A percentile compares a stretch with the other conserved stretches of the same genome.
phyloP scores from a whole-genome alignment of 1,284 basidiomycete genomes.

The Pyrrhoderma noxium region DNA sequence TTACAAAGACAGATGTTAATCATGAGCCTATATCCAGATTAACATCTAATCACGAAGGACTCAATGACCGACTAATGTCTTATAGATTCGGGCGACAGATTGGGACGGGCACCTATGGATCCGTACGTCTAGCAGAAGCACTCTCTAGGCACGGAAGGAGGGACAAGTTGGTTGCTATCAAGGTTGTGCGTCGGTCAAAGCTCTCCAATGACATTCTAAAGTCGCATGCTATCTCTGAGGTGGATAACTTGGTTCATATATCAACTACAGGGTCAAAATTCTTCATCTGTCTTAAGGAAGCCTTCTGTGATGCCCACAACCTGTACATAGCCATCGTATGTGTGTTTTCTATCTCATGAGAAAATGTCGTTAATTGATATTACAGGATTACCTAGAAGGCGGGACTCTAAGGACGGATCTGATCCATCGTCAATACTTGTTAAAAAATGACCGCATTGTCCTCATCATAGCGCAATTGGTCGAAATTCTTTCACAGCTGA shows the following conservation, averaged over 20 bases:
- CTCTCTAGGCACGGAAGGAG: not conserved
- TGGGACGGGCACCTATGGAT: constrained; percentile 9
- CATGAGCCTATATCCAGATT: too few species aligned
- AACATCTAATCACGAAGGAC: not conserved
- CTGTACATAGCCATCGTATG: constrained; percentile 13
- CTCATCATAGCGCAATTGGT: constrained; percentile 13
- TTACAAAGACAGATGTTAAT: too few species aligned
- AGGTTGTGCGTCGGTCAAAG: constrained; percentile 10
- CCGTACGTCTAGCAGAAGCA: constrained; percentile 7
- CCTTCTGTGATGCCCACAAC: constrained; percentile 15
- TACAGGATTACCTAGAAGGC: constrained; percentile 7
- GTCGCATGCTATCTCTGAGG: constrained; percentile 6
- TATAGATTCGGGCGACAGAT: not conserved
- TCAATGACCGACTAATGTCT: constrained; percentile 1
- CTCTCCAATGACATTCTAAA: constrained; percentile 4
- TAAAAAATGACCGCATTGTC: constrained; percentile 6
- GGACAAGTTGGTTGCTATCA: not conserved
- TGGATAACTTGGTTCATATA: constrained; percentile 1
- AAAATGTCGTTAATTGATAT: not conserved
- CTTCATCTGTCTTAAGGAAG: constrained; percentile 8
- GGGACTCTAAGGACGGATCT: constrained; percentile 11
- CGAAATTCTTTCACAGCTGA: constrained; percentile 7
- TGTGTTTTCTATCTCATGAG: not conserved
- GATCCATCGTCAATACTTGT: not conserved
- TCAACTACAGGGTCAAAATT: constrained; percentile 4